Base-by-base conservation (phyloP, 2,329 filamentous ascomycete genomes). In the Fusarium caatingaense region DNA sequence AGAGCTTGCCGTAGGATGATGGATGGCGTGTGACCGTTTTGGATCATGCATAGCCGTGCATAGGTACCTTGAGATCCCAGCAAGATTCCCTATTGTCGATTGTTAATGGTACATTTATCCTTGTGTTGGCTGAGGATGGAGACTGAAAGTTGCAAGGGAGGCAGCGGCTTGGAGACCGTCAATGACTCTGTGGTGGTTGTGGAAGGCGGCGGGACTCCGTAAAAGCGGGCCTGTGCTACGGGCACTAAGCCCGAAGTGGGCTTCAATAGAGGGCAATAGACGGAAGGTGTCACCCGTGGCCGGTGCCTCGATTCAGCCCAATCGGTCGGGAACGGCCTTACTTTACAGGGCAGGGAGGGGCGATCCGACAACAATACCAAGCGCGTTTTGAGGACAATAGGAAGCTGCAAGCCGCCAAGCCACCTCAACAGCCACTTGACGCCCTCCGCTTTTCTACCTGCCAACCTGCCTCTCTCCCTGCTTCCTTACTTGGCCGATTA, bases 281-380 rank as follows among this genome's bases (percentile, higher is more conserved):
- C 69, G 66, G 71, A 56, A 67, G 57, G 51, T 58, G 57, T 46
- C 47, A 49, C 49, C 64, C 59, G 64, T 70, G 63, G 63, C 28
- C 50, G 60, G 59, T 63, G 48, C 60, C 58, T 64, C 48, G 54
- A 65, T 49, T 56, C 69, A 66, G 60, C 62, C 74, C 60, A 64
- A 54, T 64, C 69, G 61, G 60, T 71, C 64, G 68, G 68, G 68
- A 72, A 37, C 45, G 41, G 46, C 54, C 47, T 58, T 50, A 65
- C 65, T 51, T 28, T 51, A 23, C 49, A 41, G 34, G 49, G 41
- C 13, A 44, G 41, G 58, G 60, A 37, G 55, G 53, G 64, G 47
- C 25, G 40, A 49, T 62, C 61, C 54, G 67, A 76, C 77, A 76
- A 78, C 77, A 78, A 78, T 78, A 78, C 72, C 53, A 76, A 74